A percentile compares a stretch with the other conserved stretches of the same genome.
These are phyloP conservation scores for Flueggea neowawraea DNA, from an alignment of 441 rosid species.

Conservation along the genomic window DNA sequence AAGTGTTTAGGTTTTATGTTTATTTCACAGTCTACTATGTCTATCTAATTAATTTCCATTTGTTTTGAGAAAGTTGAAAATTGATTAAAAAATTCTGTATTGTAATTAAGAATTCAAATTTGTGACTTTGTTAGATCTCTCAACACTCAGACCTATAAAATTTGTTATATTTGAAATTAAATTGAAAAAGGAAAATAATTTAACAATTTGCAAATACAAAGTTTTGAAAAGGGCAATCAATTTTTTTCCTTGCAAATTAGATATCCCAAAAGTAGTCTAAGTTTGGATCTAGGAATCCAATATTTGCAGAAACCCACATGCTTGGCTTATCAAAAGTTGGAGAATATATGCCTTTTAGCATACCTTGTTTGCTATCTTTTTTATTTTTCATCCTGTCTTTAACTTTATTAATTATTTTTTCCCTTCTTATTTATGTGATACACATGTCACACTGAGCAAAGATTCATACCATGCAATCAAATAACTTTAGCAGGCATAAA, in stretches of 20 bases:
- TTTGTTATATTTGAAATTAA: too few relatives aligned
- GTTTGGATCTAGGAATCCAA: constrained; percentile 48
- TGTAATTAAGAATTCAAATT: too few relatives aligned
- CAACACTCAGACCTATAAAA: too few relatives aligned
- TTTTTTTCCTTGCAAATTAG: not conserved
- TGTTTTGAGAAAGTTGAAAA: too few relatives aligned
- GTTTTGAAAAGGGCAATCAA: too few relatives aligned
- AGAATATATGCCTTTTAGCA: constrained; percentile 51
- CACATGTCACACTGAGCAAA: constrained; percentile 20
- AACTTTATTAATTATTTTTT: not conserved
- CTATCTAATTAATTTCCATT: not conserved
- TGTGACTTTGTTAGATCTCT: too few relatives aligned
- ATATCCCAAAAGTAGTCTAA: constrained; percentile 26
- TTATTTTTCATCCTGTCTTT: constrained; percentile 4
- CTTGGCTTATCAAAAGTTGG: constrained; percentile 39
- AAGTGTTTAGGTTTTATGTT: too few relatives aligned
- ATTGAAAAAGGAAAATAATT: too few relatives aligned
- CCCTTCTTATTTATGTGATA: constrained; percentile 19
- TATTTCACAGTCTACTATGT: not conserved
- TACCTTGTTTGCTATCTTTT: constrained; percentile 10
- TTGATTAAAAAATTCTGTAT: too few relatives aligned
- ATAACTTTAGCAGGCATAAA: constrained; percentile 6
- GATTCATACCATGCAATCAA: constrained; percentile 18
- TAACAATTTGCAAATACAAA: too few relatives aligned
- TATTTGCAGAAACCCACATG: constrained; percentile 50